These are phyloP conservation scores for Ophiostoma sp. DNA, from an alignment of 2,329 filamentous ascomycete species.

Conservation along the genomic window DNA sequence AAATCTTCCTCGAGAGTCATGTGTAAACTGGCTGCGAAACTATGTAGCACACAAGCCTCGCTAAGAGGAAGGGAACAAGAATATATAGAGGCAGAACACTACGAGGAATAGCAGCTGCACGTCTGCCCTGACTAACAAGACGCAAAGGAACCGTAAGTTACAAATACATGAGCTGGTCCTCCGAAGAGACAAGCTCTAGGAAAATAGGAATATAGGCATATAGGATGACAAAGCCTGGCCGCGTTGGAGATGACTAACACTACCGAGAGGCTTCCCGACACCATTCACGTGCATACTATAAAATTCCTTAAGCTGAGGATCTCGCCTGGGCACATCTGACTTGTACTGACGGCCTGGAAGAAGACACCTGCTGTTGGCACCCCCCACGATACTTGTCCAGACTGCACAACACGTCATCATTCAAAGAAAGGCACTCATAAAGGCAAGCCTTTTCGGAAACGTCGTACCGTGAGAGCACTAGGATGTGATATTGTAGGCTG, in stretches of 20 bases:
- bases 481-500: too few species aligned
- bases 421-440: background rate
- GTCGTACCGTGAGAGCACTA: too few species aligned
- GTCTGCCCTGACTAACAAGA: background rate
- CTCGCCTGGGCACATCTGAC: background rate
- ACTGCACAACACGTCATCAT: background rate
- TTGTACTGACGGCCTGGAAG: background rate
- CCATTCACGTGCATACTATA: too few species aligned
- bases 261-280: too few species aligned
- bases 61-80: too few species aligned
- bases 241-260: background rate
- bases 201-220: background rate
- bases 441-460: too few species aligned
- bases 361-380: background rate
- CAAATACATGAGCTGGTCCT: background rate
- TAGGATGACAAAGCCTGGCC: constrained; percentile 1
- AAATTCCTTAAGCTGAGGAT: background rate
- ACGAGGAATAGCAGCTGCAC: background rate
- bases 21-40: too few species aligned
- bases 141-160: background rate
- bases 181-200: background rate
- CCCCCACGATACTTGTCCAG: background rate
- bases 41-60: too few species aligned
- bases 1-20: too few species aligned
- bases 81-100: background rate